Evolutionary conservation across 805 yeast species (phyloP), one percentile per base, ranked within the genome.

Genomic region (Kurtzmaniella fragi): DNA sequence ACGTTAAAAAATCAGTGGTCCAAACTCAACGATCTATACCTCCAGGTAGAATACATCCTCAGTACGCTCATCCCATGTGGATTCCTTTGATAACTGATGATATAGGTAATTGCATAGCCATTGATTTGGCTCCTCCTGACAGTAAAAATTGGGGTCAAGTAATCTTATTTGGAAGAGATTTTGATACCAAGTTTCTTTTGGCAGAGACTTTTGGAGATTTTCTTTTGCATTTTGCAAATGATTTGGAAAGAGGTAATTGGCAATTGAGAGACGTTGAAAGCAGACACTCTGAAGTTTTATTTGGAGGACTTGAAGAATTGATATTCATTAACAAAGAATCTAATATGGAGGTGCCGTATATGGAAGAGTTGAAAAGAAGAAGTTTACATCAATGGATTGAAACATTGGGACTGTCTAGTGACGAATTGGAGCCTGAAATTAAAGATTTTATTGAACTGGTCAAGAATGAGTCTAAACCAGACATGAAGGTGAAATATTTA

Each of bases 191-290:
- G 58, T 88, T 77, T 60, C 90, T 85, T 29, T 70, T 93, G 40
- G 95, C 97, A 14, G 77, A 79, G 37, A 84, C 83, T 40, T 91
- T 95, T 82, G 95, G 95, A 13, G 93, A 85, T 52, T 93, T 93
- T 59, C 63, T 91, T 38, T 67, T 89, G 39, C 73, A 75, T 37
- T 82, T 89, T 57, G 95, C 90, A 20, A 87, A 88, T 48, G 97
- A 91, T 57, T 67, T 91, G 41, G 96, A 90, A 57, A 73, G 69
- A 37, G 95, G 95, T 9, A 84, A 83, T 56, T 87, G 85, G 75
- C 75, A 71, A 31, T 70, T 91, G 38, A 80, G 80, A 49, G 82
- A 73, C 31, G 66, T 71, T 34, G 88, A 82, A 17, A 53, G 51
- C 43, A 53, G 60, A 36, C 61, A 63, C 35, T 47, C 54, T 35